Evolutionary conservation across 768 basidiomycete genomes (phyloP), one percentile per base, ranked within the genome.

Genomic region (Strobilomyces confusus): DNA sequence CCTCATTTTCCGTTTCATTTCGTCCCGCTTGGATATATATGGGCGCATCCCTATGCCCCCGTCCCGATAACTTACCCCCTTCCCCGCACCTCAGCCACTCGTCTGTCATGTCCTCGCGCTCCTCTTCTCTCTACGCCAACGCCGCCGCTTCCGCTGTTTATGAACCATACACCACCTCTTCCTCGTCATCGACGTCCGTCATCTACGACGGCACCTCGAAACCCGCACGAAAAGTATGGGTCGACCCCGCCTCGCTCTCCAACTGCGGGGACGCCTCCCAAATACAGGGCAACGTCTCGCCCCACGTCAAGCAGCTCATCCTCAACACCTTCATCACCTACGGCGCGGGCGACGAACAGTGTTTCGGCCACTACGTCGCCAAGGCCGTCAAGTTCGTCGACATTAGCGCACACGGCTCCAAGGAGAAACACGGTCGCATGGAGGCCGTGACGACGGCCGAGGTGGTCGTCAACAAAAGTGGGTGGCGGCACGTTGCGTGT

Each of bases 271-370:
- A 85, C 59, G 72, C 77, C 30, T 77, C 81, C 20, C 64, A 73
- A 26, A 82, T 87, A 60, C 66, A 71, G n/a, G 87, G 87, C 5
- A 87, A 85, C 58, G 83, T 79, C 5, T 77, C 84, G 1, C 70
- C 75, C 59, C 78, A 75, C 58, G 77, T 85, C 50, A 88, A 88
- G 60, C 84, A 83, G 55, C 75, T 89, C 51, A 81, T 77, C 52
- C 74, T 80, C 57, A 87, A 87, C 68, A 84, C 83, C 0, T 83
- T 82, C 66, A 79, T 78, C 54, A 75, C 79, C 20, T 89, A 88
- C 56, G 87, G 87, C n/a, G 83, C 87, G 19, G 86, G 85, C 14
- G 75, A 76, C 49, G 75, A 77, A 50, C 79, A 82, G 17, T 79
- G 75, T 48, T 88, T 88, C 44, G 87, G 81, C 5, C 74, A 83